Conservation (phyloP, 139 green algal genomes). For the Picochlorum sp. region DNA sequence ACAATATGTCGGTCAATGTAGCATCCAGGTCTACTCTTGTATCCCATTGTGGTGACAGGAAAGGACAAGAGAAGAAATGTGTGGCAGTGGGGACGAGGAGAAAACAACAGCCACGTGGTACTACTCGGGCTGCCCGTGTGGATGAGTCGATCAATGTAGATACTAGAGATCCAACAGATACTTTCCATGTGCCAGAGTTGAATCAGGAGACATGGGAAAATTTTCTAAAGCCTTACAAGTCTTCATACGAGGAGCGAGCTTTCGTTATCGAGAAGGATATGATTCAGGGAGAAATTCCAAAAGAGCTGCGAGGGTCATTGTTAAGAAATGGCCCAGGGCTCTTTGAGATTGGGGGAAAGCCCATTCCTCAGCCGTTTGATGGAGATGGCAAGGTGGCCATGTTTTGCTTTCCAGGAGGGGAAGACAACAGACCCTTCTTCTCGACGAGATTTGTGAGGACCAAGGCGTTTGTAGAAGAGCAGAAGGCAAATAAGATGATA, state of each 20-base stretch:
- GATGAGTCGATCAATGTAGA: background rate
- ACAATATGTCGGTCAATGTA: background rate
- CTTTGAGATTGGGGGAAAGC: slow-evolving; percentile 30
- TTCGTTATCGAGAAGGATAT: slow-evolving; percentile 9
- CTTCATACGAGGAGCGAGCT: slow-evolving; percentile 8
- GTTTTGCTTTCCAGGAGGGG: slow-evolving; percentile 27
- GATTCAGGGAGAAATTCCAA: slow-evolving; percentile 26
- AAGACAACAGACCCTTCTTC: background rate
- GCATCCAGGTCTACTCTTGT: background rate
- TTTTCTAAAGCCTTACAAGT: background rate
- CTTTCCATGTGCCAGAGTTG: background rate
- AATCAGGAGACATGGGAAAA: background rate
- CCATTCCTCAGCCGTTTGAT: slow-evolving; percentile 35
- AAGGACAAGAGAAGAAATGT: background rate
- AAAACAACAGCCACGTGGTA: background rate
- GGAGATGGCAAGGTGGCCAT: slow-evolving; percentile 30
- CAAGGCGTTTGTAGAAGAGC: slow-evolving; percentile 25
- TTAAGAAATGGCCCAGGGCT: slow-evolving; percentile 35
- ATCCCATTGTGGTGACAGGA: background rate
- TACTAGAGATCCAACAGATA: no score
- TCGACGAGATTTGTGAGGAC: slow-evolving; percentile 13
- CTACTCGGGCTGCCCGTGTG: background rate
- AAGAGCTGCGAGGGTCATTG: slow-evolving; percentile 28
- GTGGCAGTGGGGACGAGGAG: background rate
- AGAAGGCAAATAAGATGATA: slow-evolving; percentile 28